Evolutionary conservation across 768 basidiomycete genomes (phyloP).

Genomic region (Termitomyces sp.): DNA sequence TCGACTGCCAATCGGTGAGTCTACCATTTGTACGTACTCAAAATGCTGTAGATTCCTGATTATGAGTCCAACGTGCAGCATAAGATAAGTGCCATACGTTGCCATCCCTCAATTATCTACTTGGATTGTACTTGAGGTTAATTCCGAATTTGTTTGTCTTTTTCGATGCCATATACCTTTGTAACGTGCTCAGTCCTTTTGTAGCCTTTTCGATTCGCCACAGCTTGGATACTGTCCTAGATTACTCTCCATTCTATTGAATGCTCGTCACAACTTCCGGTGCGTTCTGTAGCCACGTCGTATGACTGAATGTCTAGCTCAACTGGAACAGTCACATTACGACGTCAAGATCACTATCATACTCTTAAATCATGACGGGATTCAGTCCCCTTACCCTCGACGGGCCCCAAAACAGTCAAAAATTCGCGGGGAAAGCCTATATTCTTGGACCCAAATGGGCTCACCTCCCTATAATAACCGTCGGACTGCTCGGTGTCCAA

Average conservation of each 20-base stretch:
- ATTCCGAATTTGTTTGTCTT: not conserved
- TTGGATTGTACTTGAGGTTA: not conserved
- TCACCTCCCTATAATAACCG: conserved; percentile 63
- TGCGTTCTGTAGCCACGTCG: not conserved
- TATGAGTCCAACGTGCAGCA: not conserved
- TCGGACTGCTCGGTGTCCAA: conserved; percentile 80
- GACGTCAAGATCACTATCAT: not conserved
- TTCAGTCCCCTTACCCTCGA: conserved; percentile 4
- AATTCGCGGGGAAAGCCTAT: conserved; percentile 39
- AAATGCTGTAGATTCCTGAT: not conserved
- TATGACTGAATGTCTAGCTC: not conserved
- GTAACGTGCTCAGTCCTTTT: not conserved
- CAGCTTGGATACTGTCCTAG: not conserved
- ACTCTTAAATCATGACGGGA: conserved; percentile 7
- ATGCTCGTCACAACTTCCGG: not conserved
- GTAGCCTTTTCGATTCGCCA: not conserved
- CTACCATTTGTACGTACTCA: not conserved
- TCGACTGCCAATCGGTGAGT: not conserved
- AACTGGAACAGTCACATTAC: not conserved
- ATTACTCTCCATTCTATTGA: not conserved
- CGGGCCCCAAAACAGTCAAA: conserved; percentile 1
- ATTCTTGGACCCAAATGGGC: conserved; percentile 66
- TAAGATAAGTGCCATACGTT: not conserved
- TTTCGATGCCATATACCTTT: not conserved
- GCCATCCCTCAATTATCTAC: not conserved